Conservation (phyloP, 257 asterid genomes). For the Nicotiana paniculata region DNA sequence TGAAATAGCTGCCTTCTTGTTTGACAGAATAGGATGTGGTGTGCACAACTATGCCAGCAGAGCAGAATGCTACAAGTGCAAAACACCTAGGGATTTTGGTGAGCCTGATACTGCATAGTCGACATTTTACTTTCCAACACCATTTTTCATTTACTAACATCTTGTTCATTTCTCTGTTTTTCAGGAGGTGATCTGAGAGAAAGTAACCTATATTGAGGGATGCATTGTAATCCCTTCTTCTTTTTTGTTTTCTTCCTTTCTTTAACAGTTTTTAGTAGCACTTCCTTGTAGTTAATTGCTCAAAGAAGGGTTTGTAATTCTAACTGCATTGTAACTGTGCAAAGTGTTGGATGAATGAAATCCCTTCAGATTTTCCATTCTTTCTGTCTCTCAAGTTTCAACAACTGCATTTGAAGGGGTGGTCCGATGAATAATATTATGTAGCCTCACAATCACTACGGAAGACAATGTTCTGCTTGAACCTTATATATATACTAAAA, state of each 20-base stretch:
- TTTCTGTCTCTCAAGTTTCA: constrained; percentile 2
- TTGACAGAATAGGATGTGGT: constrained; percentile 21
- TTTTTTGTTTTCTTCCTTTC: not conserved
- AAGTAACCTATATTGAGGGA: not conserved
- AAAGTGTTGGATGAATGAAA: constrained; percentile 17
- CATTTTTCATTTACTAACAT: not conserved
- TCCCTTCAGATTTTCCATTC: constrained; percentile 12
- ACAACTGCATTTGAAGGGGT: not conserved
- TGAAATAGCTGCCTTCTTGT: not conserved
- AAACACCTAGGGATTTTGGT: constrained; percentile 52
- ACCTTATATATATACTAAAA: too few species aligned
- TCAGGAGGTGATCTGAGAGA: constrained; percentile 14
- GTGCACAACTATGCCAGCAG: constrained; percentile 51
- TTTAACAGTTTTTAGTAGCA: not conserved
- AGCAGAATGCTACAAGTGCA: constrained; percentile 67
- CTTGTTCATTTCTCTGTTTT: not conserved
- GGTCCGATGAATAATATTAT: not conserved
- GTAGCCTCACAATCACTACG: not conserved
- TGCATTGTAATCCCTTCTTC: not conserved
- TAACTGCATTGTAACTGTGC: constrained; percentile 10
- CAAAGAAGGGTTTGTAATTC: constrained; percentile 9
- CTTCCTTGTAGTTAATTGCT: not conserved
- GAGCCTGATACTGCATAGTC: constrained; percentile 8
- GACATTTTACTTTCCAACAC: not conserved
- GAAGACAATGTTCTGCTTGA: too few species aligned